Evolutionary conservation across 2,329 filamentous ascomycete genomes (phyloP).

Genomic region (Arachnopeziza araneosa): DNA sequence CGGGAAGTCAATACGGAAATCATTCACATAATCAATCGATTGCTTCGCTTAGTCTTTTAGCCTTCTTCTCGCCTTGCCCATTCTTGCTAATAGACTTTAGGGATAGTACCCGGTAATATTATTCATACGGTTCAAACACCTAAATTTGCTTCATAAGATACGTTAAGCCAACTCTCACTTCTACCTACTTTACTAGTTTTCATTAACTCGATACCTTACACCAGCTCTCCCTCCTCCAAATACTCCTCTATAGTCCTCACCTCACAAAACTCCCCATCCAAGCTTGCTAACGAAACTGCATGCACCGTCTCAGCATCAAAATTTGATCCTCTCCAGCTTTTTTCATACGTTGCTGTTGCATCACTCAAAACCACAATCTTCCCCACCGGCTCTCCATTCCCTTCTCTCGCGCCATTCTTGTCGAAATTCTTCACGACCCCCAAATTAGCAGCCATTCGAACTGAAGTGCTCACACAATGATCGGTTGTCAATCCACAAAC

Average conservation of each 20-base stretch:
- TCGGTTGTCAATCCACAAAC: constrained; percentile 42
- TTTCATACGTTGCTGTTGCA: constrained; percentile 41
- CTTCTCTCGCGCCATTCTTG: constrained; percentile 27
- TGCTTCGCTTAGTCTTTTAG: no score
- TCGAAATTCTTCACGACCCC: constrained; percentile 25
- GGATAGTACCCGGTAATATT: no score
- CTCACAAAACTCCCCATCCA: constrained; percentile 42
- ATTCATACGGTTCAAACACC: no score
- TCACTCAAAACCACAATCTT: constrained; percentile 39
- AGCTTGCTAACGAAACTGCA: constrained; percentile 38
- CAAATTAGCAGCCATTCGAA: constrained; percentile 43
- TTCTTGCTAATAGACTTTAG: no score
- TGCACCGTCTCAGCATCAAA: constrained; percentile 43
- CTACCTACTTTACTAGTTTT: no score
- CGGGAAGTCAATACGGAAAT: no score
- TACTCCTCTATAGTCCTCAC: constrained; percentile 35
- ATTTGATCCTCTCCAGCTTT: constrained; percentile 28
- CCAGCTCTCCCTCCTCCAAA: neutral
- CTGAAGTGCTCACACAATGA: constrained; percentile 44
- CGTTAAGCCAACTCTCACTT: no score
- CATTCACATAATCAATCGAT: no score
- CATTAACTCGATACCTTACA: no score
- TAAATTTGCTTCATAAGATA: no score
- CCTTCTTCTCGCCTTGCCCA: no score
- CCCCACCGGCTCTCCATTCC: constrained; percentile 27